Conservation (phyloP, 768 basidiomycete genomes). For the Fomitopsis serialis region DNA sequence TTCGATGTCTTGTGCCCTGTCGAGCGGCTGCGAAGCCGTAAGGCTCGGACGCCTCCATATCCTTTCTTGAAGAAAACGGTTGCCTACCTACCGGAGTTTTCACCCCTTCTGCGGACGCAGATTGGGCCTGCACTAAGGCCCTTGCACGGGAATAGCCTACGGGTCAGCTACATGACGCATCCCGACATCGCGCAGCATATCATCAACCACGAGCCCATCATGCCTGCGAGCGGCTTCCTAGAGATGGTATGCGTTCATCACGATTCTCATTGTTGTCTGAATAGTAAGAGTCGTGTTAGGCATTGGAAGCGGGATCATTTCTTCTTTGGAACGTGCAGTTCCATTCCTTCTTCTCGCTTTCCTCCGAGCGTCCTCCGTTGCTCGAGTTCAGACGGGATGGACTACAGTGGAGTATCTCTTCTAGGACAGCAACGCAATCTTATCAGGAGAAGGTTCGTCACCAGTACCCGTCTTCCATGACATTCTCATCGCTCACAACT, state of each 20-base stretch:
- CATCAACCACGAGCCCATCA: constrained; percentile 38
- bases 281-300: too few relatives aligned
- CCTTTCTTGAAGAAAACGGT: constrained; percentile 25
- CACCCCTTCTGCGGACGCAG: constrained; percentile 11
- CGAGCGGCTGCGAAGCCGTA: not conserved
- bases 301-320: constrained; percentile 30
- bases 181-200: constrained; percentile 39
- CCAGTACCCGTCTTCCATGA: too few relatives aligned
- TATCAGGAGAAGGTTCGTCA: constrained; percentile 2
- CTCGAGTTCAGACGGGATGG: constrained; percentile 17
- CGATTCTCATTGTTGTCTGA: too few relatives aligned
- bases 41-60: constrained; percentile 15
- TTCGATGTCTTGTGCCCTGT: constrained; percentile 20
- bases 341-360: constrained; percentile 17
- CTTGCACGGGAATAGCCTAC: constrained; percentile 29
- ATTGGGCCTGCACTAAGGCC: constrained; percentile 27
- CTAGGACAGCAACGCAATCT: constrained; percentile 6
- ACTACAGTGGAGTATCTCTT: constrained; percentile 21
- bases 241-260: constrained; percentile 33
- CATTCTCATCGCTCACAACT: too few relatives aligned
- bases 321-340: constrained; percentile 23
- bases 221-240: constrained; percentile 42
- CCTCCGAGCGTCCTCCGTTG: constrained; percentile 14
- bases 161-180: constrained; percentile 31
- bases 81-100: constrained; percentile 15